Base-by-base conservation (phyloP, 164 flowering plant genomes). In the Sedum album region DNA sequence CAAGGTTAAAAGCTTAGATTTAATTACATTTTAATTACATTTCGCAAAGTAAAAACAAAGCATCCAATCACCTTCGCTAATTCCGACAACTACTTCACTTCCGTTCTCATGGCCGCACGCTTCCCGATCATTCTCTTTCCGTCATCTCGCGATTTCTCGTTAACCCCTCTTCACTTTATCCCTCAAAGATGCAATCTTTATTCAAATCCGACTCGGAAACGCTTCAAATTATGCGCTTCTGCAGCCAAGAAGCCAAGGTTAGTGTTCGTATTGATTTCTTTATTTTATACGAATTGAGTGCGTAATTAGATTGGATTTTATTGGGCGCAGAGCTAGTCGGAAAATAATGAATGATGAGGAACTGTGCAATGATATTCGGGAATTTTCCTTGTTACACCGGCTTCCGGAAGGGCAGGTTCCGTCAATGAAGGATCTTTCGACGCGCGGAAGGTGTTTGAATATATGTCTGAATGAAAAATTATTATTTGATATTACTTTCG, bases 401-500 rank as follows among this genome's bases (percentile, higher is more conserved):
- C 77, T 93, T 71, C 88, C 89, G 0, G 73, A 83, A 48, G 86
- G 74, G 42, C 84, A 84, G 68, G 87, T 87, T 18, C 98, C 96
- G 0, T 72, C 95, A 2, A 71, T 73, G 69, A 93, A 93, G 78
- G 98, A 87, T 76, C 87, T 93, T 67, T 72, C 73, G 8, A 68
- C 73, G 46, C 86, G 86, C 76, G 96, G 95, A 79, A 88, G 98
- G 98, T 93, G 68, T 68, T 55, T 62, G 13, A 28, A 36, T 17
- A 11, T 25, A 51, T 44, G 23, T 49, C 28, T 66, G 62, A 26
- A 10, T 30, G 35, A 39, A 18, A 28, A 10, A 44, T 23, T 39
- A n/a, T n/a, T n/a, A n/a, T n/a, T n/a, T n/a, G n/a, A n/a, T n/a
- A n/a, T n/a, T n/a, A n/a, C n/a, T n/a, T n/a, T n/a, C n/a, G n/a